Evolutionary conservation across 2,329 filamentous ascomycete species (phyloP).

Genomic region (Arthroderma uncinatum): DNA sequence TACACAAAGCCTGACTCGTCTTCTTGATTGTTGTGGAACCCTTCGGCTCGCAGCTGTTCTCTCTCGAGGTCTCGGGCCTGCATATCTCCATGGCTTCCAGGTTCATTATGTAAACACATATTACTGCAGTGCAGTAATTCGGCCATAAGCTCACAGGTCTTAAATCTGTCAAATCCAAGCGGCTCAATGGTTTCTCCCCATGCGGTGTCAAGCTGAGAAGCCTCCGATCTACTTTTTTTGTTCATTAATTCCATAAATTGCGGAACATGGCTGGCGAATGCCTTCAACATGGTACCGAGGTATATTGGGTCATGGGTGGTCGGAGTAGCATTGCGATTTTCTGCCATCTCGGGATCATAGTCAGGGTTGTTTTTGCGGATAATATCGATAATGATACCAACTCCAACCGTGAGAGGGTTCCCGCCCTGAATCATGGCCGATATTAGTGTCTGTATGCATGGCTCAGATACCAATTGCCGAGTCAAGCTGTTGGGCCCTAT

Average conservation of each 20-base stretch:
- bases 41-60: slow-evolving; percentile 62
- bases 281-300: slow-evolving; percentile 72
- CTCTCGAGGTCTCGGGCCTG: slow-evolving; percentile 68
- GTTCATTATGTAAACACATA: slow-evolving; percentile 90
- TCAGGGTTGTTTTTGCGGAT: slow-evolving; percentile 99
- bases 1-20: slow-evolving; percentile 47
- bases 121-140: slow-evolving; percentile 96
- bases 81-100: slow-evolving; percentile 79
- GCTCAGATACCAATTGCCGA: slow-evolving; percentile 77
- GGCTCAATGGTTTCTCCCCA: slow-evolving; percentile 89
- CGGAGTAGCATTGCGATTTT: slow-evolving; percentile 65
- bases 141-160: slow-evolving; percentile 97
- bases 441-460: slow-evolving; percentile 76
- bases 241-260: slow-evolving; percentile 83
- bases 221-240: background rate
- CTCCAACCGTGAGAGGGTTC: slow-evolving; percentile 87
- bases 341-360: slow-evolving; percentile 85
- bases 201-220: slow-evolving; percentile 57
- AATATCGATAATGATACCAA: slow-evolving; percentile 95
- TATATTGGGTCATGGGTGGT: slow-evolving; percentile 91
- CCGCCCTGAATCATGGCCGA: slow-evolving; percentile 85
- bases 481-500: slow-evolving; percentile 97
- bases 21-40: slow-evolving; percentile 48
- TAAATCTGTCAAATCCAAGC: slow-evolving; percentile 93
- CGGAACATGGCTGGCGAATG: slow-evolving; percentile 83